Evolutionary conservation across 192 early-diverging fungal genomes (phyloP), one percentile per base, ranked within the genome.

Genomic region (Helicostylum pulchrum): DNA sequence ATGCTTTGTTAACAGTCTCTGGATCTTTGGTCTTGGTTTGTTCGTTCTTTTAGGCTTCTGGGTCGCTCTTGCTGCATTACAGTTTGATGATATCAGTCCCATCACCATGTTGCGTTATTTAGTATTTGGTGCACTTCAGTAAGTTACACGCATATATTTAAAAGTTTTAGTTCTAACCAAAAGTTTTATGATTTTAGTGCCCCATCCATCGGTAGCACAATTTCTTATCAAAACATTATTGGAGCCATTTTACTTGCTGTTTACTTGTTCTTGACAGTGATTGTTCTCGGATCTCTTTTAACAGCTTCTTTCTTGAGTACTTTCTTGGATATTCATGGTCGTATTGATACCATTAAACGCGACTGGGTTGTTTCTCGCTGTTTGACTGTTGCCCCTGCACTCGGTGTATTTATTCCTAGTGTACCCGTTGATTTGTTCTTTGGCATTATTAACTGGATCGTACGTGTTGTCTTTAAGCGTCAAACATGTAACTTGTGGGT

Each of bases 61-160:
- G 74, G 19, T 71, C 2, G 65, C 57, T 2, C 26, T 76, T 11
- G 44, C 19, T 42, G 65, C 56, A 4, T 57, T 76, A 2, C 61
- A 70, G 50, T 44, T 59, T 19, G 53, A 69, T 20, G 74, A 76
- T 46, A 53, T 71, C 23, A 26, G 43, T 32, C 48, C 65, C 34
- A 47, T 45, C 11, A 20, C 50, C n/a, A 69, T 69, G 58, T 39
- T 76, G 7, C 61, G 54, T 2, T 26, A 52, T n/a, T 47, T 75
- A 34, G 39, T 65, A 34, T 55, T 76, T n/a, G 74, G 65, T 60
- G 74, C 74, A 32, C 47, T 76, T 11, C 64, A 62, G 74, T 76
- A 64, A 75, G 73, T 64, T 8, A 11, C 6, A 36, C 15, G 21
- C 7, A 46, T 60, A 31, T 31, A 55, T 50, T 49, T 15, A 34